phyloP scores from a whole-genome alignment of 805 yeast species.

The Maudiozyma serrabonitensis region DNA sequence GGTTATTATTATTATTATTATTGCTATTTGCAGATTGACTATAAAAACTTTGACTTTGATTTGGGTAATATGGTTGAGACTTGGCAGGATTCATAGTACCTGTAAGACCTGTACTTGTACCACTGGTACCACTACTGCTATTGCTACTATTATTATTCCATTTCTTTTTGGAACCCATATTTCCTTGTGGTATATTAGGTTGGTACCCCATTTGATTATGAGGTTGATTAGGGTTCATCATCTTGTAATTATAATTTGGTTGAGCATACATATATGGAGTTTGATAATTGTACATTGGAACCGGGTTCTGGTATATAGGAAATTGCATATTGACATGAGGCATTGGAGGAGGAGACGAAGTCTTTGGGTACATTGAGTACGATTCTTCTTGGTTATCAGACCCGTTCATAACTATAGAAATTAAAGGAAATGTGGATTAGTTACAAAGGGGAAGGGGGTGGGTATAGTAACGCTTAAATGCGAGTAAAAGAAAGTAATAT shows the following conservation, averaged over 20 bases:
- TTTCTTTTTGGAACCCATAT: conserved; percentile 18
- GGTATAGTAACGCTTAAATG: too few species aligned
- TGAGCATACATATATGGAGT: conserved; percentile 23
- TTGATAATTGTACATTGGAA: conserved; percentile 25
- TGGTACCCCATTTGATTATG: conserved; percentile 23
- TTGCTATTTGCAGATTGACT: conserved; percentile 1
- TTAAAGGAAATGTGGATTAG: too few species aligned
- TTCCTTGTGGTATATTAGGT: conserved; percentile 6
- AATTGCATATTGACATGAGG: conserved; percentile 25
- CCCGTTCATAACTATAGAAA: conserved; percentile 1
- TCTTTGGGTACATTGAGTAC: conserved; percentile 28
- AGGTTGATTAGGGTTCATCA: conserved; percentile 16
- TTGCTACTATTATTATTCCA: conserved; percentile 10
- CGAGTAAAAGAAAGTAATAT: too few species aligned
- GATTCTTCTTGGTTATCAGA: conserved; percentile 22
- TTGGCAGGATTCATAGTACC: conserved; percentile 7
- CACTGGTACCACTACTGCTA: conserved; percentile 2
- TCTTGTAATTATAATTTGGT: conserved; percentile 19
- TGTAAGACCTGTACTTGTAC: neutral
- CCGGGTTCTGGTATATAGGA: conserved; percentile 21
- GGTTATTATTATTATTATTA: neutral
- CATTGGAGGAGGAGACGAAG: conserved; percentile 25
- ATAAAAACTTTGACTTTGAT: conserved; percentile 8
- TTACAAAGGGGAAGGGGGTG: too few species aligned
- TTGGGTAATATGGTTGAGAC: conserved; percentile 10